A percentile compares a stretch with the other conserved stretches of the same genome.
phyloP scores from a whole-genome alignment of 2,329 filamentous ascomycete species.

The Diaporthe velutina region DNA sequence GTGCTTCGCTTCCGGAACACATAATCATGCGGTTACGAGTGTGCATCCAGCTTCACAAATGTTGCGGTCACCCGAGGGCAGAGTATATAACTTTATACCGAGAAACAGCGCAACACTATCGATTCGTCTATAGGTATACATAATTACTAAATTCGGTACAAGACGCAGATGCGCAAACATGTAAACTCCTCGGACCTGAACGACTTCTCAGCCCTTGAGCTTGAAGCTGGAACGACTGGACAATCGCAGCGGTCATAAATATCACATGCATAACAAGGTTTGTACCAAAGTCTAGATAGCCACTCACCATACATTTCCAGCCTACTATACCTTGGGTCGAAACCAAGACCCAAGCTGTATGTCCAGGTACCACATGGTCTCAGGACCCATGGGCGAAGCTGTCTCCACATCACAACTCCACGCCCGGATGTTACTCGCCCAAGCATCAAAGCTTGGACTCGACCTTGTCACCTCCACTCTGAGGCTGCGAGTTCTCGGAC shows the following conservation, averaged over 20 bases:
- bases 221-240: no score
- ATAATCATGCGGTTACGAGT: neutral
- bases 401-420: neutral
- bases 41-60: neutral
- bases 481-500: neutral
- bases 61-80: neutral
- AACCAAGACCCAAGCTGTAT: neutral
- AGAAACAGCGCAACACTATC: neutral
- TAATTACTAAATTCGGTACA: neutral
- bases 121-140: no score
- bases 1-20: neutral
- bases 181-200: neutral
- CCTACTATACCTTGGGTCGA: neutral
- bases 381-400: no score
- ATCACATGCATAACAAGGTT: neutral
- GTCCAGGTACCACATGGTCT: no score
- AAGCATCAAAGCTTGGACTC: slow-evolving; percentile 52
- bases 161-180: neutral
- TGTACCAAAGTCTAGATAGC: neutral
- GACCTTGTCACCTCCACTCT: slow-evolving; percentile 21
- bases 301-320: neutral
- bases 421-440: no score
- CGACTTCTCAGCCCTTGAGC: neutral
- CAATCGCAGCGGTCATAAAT: no score
- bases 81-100: no score